Conservation (phyloP, 306 rosid species). For the Rosa chinensis region DNA sequence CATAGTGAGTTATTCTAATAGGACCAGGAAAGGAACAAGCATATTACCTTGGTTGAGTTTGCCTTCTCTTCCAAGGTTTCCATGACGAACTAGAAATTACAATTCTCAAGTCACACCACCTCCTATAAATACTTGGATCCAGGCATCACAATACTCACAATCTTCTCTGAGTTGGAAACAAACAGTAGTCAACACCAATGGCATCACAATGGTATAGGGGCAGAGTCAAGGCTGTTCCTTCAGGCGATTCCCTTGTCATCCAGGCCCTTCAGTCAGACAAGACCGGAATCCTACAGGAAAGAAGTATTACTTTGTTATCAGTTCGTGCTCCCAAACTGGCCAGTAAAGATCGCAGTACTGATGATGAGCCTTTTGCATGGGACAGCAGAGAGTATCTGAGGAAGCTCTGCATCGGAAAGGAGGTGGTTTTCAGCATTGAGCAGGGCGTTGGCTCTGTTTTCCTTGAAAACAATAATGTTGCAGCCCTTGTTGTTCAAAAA, state of each 20-base stretch:
- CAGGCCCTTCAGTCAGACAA: constrained; percentile 62
- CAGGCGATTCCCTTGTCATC: constrained; percentile 90
- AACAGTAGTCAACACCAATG: neutral
- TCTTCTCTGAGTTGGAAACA: neutral
- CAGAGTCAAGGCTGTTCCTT: constrained; percentile 80
- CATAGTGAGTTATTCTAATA: too few relatives aligned
- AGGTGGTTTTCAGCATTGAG: constrained; percentile 75
- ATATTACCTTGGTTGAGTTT: neutral
- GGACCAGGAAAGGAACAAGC: neutral
- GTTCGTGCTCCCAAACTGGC: constrained; percentile 87
- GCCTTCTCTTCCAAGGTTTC: neutral
- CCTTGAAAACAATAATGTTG: constrained; percentile 72
- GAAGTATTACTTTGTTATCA: constrained; percentile 70
- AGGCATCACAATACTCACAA: neutral
- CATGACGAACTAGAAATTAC: neutral
- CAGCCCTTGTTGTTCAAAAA: constrained; percentile 64
- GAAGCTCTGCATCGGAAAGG: constrained; percentile 88
- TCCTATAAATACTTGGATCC: neutral
- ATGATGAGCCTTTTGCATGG: constrained; percentile 98
- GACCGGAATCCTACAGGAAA: constrained; percentile 81
- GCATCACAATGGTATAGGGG: constrained; percentile 67
- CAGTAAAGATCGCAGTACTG: constrained; percentile 58
- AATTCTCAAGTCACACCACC: neutral
- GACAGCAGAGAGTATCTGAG: constrained; percentile 86
- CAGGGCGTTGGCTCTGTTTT: constrained; percentile 83